phyloP scores from a whole-genome alignment of 768 basidiomycete genomes.

The Favolaschia claudopus region DNA sequence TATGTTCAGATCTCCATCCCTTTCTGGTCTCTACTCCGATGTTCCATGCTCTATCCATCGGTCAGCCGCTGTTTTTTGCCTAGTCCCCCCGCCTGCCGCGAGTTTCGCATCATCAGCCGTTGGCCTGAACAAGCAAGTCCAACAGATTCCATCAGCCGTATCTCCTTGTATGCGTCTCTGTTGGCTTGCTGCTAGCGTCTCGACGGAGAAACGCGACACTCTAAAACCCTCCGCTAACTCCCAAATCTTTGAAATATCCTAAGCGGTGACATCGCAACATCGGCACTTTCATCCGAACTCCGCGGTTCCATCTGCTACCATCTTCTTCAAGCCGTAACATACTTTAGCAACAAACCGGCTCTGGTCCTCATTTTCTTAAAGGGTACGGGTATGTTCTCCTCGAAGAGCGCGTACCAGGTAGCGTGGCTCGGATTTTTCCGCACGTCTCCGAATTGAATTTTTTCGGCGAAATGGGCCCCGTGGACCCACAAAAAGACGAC shows the following conservation, averaged over 20 bases:
- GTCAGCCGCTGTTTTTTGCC: no score
- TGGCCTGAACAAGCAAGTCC: background rate
- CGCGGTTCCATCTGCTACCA: background rate
- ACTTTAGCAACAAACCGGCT: background rate
- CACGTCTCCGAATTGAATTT: background rate
- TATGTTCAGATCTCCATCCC: background rate
- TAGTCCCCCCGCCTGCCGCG: constrained; percentile 2
- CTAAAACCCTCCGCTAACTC: background rate
- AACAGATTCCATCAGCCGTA: background rate
- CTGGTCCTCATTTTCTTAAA: background rate
- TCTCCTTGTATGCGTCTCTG: background rate
- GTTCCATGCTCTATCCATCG: background rate
- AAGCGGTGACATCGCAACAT: constrained; percentile 2
- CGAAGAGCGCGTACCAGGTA: background rate
- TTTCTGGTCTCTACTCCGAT: background rate
- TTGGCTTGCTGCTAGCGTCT: background rate
- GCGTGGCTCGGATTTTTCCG: background rate
- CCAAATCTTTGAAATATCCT: constrained; percentile 13
- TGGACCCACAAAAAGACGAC: constrained; percentile 8
- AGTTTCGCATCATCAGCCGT: constrained; percentile 6
- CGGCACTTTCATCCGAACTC: background rate
- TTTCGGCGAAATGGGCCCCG: background rate
- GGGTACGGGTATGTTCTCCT: constrained; percentile 15
- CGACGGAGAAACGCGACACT: constrained; percentile 8
- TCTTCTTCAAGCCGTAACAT: background rate